Percentiles rank a stretch among this genome's conserved stretches.
Evolutionary conservation across 495 filamentous ascomycete species (phyloP).

Genomic region (Neurospora sp.): DNA sequence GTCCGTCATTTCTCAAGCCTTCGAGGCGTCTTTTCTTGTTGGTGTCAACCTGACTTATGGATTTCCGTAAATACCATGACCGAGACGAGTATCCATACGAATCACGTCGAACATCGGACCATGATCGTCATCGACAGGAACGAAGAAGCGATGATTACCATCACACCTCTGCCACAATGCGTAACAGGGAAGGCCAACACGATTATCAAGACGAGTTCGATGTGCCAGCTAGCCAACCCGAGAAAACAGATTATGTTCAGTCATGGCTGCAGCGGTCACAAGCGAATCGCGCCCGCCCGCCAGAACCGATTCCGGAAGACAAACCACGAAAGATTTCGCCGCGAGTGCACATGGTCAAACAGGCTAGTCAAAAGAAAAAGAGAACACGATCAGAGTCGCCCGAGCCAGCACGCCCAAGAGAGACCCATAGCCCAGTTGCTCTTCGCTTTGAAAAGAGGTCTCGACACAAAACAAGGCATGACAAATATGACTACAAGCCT

Average conservation of each 20-base stretch:
- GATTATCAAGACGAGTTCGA: not conserved
- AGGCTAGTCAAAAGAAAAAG: slow-evolving; percentile 3
- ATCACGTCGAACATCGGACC: not conserved
- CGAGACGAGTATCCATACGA: not conserved
- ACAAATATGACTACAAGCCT: slow-evolving; percentile 42
- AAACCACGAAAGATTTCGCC: slow-evolving; percentile 2
- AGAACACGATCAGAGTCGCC: slow-evolving; percentile 3
- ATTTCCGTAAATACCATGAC: not conserved
- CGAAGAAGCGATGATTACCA: not conserved
- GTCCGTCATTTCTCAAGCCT: not conserved
- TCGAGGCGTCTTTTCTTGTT: not conserved
- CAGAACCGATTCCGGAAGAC: slow-evolving; percentile 2
- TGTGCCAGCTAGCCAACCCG: not conserved
- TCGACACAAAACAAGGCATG: slow-evolving; percentile 51
- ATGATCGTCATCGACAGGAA: not conserved
- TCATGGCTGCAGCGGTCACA: slow-evolving; percentile 26
- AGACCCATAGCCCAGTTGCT: not conserved
- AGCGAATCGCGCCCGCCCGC: slow-evolving; percentile 9
- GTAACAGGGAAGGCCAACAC: not conserved
- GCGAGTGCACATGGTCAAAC: not conserved
- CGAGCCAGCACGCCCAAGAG: not conserved
- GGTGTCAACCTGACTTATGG: not conserved
- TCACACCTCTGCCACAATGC: not conserved
- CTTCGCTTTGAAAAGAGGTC: slow-evolving; percentile 44
- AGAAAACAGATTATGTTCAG: slow-evolving; percentile 13